Conservation (phyloP, 2,329 filamentous ascomycete genomes). For the Camillea tinctor region DNA sequence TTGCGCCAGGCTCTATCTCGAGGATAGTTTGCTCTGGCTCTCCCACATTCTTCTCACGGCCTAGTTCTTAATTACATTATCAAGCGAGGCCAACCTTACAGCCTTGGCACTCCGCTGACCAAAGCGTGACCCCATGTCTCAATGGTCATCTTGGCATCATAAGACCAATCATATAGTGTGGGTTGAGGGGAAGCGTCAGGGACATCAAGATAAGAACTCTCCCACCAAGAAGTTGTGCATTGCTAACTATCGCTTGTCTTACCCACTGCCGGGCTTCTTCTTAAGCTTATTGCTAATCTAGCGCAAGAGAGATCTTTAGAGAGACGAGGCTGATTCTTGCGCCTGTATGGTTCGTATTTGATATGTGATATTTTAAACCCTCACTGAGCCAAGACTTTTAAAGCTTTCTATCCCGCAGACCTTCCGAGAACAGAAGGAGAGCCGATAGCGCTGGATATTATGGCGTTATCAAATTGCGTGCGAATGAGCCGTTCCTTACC, state of each 20-base stretch:
- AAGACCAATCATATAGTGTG: constrained; percentile 3
- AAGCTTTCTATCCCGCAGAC: constrained; percentile 18
- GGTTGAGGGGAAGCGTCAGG: neutral
- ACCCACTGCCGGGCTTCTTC: neutral
- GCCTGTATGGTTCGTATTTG: neutral
- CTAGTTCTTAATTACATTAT: constrained; percentile 20
- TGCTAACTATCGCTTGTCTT: neutral
- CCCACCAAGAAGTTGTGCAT: constrained; percentile 12
- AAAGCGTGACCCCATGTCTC: constrained; percentile 17
- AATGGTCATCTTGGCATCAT: constrained; percentile 14
- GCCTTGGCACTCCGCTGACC: constrained; percentile 26
- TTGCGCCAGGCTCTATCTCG: neutral
- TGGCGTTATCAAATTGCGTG: constrained; percentile 12
- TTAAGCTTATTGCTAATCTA: constrained; percentile 1
- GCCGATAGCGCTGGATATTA: constrained; percentile 11
- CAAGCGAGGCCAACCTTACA: constrained; percentile 14
- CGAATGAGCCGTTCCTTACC: neutral
- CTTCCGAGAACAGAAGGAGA: constrained; percentile 30
- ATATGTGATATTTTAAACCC: neutral
- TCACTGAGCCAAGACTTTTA: constrained; percentile 3
- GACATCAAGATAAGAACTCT: constrained; percentile 14
- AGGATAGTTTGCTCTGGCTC: constrained; percentile 10
- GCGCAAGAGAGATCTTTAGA: neutral
- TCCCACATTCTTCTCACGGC: constrained; percentile 34
- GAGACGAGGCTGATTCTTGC: constrained; percentile 1